Conservation (phyloP, 805 yeast genomes). For the Hyphopichia homilentoma region DNA sequence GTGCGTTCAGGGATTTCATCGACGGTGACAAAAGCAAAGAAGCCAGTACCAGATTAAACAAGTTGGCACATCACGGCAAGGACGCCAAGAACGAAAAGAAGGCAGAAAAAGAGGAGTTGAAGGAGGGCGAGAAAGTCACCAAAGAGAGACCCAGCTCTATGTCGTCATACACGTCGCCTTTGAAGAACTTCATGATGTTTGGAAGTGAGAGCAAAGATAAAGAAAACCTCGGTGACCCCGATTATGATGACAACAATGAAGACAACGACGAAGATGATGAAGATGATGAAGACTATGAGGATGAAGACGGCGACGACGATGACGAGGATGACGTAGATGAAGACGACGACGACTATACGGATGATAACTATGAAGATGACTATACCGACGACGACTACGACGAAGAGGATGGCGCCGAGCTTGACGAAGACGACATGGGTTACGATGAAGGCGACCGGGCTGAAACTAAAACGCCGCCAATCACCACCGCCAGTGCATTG, state of each 20-base stretch:
- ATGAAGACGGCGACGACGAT: constrained; percentile 12
- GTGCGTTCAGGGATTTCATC: too few relatives aligned
- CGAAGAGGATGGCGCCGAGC: constrained; percentile 4
- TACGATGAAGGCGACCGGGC: background rate
- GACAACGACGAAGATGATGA: constrained; percentile 11
- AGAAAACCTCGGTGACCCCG: constrained; percentile 19
- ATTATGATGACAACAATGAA: constrained; percentile 12
- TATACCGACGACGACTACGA: constrained; percentile 11
- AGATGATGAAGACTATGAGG: constrained; percentile 12
- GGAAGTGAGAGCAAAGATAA: constrained; percentile 25
- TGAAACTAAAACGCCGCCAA: background rate
- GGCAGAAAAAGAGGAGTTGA: constrained; percentile 7
- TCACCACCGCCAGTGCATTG: constrained; percentile 4
- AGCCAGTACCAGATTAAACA: too few relatives aligned
- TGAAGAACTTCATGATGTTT: constrained; percentile 38
- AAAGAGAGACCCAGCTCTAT: constrained; percentile 30
- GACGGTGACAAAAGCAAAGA: too few relatives aligned
- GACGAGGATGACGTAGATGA: constrained; percentile 11
- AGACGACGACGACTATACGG: constrained; percentile 5
- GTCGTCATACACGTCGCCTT: constrained; percentile 37
- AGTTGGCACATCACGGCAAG: background rate
- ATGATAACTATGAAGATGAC: constrained; percentile 5
- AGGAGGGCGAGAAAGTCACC: constrained; percentile 9
- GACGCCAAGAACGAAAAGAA: constrained; percentile 1
- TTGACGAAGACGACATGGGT: constrained; percentile 1